Conservation (phyloP, 2,329 filamentous ascomycete species). For the Botrytis aclada region DNA sequence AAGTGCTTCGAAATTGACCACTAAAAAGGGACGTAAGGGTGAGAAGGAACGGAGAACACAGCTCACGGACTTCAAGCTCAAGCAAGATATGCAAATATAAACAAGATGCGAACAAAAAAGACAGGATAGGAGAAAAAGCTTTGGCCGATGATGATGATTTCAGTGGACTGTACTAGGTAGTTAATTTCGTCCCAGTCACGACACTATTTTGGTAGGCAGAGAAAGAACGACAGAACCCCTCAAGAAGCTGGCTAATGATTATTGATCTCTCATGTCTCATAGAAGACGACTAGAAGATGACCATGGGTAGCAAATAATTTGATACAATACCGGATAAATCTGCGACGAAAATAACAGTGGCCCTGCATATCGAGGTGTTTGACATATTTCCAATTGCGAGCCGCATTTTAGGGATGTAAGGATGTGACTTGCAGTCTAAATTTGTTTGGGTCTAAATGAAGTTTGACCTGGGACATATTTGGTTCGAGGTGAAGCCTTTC, state of each 20-base stretch:
- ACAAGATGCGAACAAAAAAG: conserved; percentile 7
- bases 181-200: background rate
- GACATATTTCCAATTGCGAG: background rate
- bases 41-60: conserved; percentile 7
- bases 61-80: conserved; percentile 13
- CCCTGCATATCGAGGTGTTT: conserved; percentile 10
- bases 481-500: conserved; percentile 8
- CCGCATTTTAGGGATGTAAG: background rate
- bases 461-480: conserved; percentile 16
- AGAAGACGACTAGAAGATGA: background rate
- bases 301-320: background rate
- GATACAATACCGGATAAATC: background rate
- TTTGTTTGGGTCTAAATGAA: conserved; percentile 10
- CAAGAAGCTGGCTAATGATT: background rate
- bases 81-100: conserved; percentile 11
- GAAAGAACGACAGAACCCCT: background rate
- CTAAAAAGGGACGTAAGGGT: conserved; percentile 17
- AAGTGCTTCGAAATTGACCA: conserved; percentile 13
- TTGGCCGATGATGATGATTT: conserved; percentile 6
- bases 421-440: background rate
- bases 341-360: conserved; percentile 8
- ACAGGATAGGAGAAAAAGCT: conserved; percentile 17
- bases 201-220: background rate
- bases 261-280: conserved; percentile 5
- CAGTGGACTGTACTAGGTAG: background rate